Conservation (phyloP, 192 early-diverging fungal species). For the Podila epigama region DNA sequence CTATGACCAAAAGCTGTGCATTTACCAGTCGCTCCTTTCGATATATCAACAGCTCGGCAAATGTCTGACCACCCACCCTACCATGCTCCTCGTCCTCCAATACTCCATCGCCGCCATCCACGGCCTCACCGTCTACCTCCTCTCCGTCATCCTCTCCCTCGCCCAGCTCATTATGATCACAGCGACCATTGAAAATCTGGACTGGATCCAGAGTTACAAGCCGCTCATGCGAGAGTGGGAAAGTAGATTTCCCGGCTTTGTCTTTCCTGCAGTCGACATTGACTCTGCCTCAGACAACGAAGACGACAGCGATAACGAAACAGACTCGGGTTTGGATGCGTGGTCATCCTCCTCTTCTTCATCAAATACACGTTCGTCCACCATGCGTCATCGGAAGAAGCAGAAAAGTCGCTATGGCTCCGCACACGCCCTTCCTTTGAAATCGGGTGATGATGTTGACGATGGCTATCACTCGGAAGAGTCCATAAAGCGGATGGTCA, state of each 20-base stretch:
- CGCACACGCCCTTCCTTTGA: neutral
- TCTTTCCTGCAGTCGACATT: slow-evolving; percentile 39
- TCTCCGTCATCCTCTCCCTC: slow-evolving; percentile 32
- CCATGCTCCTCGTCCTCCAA: slow-evolving; percentile 27
- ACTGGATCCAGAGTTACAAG: slow-evolving; percentile 38
- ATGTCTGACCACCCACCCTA: slow-evolving; percentile 11
- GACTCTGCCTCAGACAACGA: slow-evolving; percentile 14
- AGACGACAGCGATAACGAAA: neutral
- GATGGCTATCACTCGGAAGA: slow-evolving; percentile 21
- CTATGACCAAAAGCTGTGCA: slow-evolving; percentile 39
- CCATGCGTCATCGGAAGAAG: too few species aligned
- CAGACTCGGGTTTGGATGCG: neutral
- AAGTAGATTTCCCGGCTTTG: slow-evolving; percentile 34
- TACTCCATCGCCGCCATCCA: slow-evolving; percentile 34
- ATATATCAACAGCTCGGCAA: slow-evolving; percentile 16
- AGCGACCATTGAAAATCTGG: slow-evolving; percentile 30
- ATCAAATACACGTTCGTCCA: too few species aligned
- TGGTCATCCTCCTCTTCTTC: neutral
- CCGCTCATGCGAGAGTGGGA: slow-evolving; percentile 46
- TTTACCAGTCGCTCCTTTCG: slow-evolving; percentile 19
- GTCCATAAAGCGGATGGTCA: neutral
- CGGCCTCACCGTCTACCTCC: slow-evolving; percentile 21
- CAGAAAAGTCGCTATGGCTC: neutral
- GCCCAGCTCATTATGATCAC: slow-evolving; percentile 44
- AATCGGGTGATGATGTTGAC: slow-evolving; percentile 5